Evolutionary conservation across 257 asterid species (phyloP), one percentile per base, ranked within the genome.

Genomic region (Capsicum baccatum): DNA sequence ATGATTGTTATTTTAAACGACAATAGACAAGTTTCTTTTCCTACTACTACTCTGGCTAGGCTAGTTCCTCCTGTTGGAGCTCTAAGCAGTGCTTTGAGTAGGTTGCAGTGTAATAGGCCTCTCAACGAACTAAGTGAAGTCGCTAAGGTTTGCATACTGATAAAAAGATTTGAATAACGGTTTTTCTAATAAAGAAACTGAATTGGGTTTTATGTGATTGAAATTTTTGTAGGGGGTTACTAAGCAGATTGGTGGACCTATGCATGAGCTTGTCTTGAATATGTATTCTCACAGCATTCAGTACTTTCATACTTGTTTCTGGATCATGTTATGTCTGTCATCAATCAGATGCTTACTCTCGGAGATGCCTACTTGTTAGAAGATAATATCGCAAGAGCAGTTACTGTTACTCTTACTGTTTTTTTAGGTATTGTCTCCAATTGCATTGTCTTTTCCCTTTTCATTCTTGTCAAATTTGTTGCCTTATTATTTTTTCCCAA

Each of bases 1-100:
- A 96, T 96, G 99, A 96, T 96, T 79, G 99, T 96, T 70, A 93
- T 96, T 66, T 97, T 96, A 64, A 96, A 96, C 14, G 99, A 96
- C 91, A 94, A 96, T 92, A 94, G 94, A 84, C 99, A 96, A 92
- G 99, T 96, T 63, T 96, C 99, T 4, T 89, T 96, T 73, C 99
- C 99, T 48, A 96, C 99, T 58, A 98, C 99, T 52, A 93, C 94
- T 81, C 85, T 96, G 59, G 99, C 94, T 15, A 98, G 98, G 6
- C 99, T 98, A 0, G 86, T 86, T 60, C 91, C 99, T 84, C 99
- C 99, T 0, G 98, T 94, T 13, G 97, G 99, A 69, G 99, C 98
- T 85, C 86, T 95, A 73, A 95, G 99, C 79, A 91, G 98, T 68
- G 97, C 99, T 85, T 82, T 95, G 87, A 95, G 99, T 79, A 85